Evolutionary conservation across 176 grass and related monocot genomes (phyloP).

Genomic region (Ensete ventricosum): DNA sequence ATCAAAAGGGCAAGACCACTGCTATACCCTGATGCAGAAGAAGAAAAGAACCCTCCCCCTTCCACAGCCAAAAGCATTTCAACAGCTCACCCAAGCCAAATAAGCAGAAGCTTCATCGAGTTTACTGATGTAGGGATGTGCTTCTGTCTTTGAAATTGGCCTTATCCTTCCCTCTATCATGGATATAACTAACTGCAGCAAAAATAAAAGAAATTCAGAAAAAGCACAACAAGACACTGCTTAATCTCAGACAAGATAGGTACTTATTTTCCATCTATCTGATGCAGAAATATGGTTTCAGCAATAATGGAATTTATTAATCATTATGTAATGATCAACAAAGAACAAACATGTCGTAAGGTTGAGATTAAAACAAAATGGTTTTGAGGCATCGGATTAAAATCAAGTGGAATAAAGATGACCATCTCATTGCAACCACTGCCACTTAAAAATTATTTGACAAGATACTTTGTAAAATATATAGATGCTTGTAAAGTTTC

Average conservation of each 20-base stretch:
- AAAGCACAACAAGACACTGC: neutral
- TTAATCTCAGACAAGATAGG: no score
- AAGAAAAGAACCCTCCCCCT: slow-evolving; percentile 97
- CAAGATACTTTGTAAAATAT: neutral
- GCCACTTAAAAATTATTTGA: neutral
- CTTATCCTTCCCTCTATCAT: slow-evolving; percentile 1
- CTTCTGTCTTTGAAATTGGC: neutral
- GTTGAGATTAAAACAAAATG: neutral
- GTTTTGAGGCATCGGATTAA: neutral
- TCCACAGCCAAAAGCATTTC: slow-evolving; percentile 98
- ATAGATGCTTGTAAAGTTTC: no score
- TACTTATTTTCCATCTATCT: no score
- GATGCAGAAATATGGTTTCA: neutral
- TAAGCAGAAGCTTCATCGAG: slow-evolving; percentile 23
- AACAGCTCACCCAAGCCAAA: slow-evolving; percentile 56
- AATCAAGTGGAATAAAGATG: neutral
- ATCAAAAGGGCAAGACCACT: slow-evolving; percentile 86
- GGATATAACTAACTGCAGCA: neutral
- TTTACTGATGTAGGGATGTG: neutral
- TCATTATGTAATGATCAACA: neutral
- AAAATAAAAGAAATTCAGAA: neutral
- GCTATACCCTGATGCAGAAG: slow-evolving; percentile 93
- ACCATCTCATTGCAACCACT: neutral
- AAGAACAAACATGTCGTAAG: neutral
- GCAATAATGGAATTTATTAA: neutral